phyloP scores from a whole-genome alignment of 2,329 filamentous ascomycete species.

The Achaetomium macrosporum region DNA sequence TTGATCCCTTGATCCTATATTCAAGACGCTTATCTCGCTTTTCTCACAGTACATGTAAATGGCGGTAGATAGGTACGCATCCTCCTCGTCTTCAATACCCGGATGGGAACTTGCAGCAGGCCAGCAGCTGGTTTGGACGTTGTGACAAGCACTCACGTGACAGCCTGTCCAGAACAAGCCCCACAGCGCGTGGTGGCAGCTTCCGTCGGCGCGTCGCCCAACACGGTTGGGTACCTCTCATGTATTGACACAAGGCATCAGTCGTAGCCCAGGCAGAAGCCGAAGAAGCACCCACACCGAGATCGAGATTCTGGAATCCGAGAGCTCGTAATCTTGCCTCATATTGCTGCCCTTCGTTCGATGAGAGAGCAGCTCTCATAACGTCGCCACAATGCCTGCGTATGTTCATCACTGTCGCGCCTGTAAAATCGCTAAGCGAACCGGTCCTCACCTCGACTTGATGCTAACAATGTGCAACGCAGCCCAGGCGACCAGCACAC shows the following conservation, averaged over 20 bases:
- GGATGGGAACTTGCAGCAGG: too few species aligned
- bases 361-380: conserved; percentile 9
- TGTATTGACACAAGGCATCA: neutral
- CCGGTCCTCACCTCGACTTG: neutral
- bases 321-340: neutral
- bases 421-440: too few species aligned
- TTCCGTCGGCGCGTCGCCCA: conserved; percentile 6
- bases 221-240: too few species aligned
- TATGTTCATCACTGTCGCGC: conserved; percentile 17
- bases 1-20: too few species aligned
- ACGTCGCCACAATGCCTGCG: conserved; percentile 23
- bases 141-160: conserved; percentile 21
- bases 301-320: neutral
- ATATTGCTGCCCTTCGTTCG: neutral
- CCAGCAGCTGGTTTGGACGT: neutral
- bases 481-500: conserved; percentile 67
- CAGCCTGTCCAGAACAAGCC: conserved; percentile 18
- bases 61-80: too few species aligned
- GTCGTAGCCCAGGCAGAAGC: neutral
- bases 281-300: neutral
- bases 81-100: too few species aligned
- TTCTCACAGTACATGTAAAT: too few species aligned
- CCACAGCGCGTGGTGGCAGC: conserved; percentile 2
- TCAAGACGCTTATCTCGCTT: too few species aligned
- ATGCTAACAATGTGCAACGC: conserved; percentile 15